phyloP scores from a whole-genome alignment of 768 basidiomycete species.

The Mycena filopes region DNA sequence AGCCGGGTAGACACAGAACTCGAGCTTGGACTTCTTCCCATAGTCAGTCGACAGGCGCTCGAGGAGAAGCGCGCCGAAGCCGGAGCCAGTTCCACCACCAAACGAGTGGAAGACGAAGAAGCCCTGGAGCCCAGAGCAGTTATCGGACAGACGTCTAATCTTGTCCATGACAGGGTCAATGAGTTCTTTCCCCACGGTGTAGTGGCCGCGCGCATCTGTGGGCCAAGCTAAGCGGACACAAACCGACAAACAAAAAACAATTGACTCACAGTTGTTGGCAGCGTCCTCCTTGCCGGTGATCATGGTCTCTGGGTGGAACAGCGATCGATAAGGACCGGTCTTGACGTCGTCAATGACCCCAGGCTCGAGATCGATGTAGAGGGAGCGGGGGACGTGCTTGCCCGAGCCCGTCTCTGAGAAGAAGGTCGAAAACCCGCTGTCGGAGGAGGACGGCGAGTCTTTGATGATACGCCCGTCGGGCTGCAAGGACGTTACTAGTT shows the following conservation, averaged over 20 bases:
- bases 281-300: conserved; percentile 99
- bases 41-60: conserved; percentile 97
- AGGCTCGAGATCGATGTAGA: conserved; percentile 97
- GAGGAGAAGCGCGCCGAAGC: conserved; percentile 95
- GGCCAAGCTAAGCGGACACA: conserved; percentile 1
- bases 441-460: conserved; percentile 76
- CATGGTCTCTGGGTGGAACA: conserved; percentile 99
- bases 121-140: conserved; percentile 96
- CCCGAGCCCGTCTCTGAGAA: conserved; percentile 98
- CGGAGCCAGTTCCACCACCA: conserved; percentile 98
- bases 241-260: conserved; percentile 8
- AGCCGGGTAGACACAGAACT: conserved; percentile 97
- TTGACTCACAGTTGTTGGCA: conserved; percentile 91
- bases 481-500: conserved; percentile 56
- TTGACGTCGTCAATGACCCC: conserved; percentile 98
- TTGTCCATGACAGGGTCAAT: conserved; percentile 98
- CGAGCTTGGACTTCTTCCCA: conserved; percentile 98
- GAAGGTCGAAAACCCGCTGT: conserved; percentile 98
- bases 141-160: conserved; percentile 93
- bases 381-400: conserved; percentile 96
- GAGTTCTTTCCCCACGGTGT: conserved; percentile 98
- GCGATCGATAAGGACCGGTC: conserved; percentile 93
- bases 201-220: conserved; percentile 97
- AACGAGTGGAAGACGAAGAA: conserved; percentile 99
- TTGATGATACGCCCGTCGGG: conserved; percentile 94